phyloP scores from a whole-genome alignment of 1,139 yeast genomes.

The Blastobotrys petasosporus region DNA sequence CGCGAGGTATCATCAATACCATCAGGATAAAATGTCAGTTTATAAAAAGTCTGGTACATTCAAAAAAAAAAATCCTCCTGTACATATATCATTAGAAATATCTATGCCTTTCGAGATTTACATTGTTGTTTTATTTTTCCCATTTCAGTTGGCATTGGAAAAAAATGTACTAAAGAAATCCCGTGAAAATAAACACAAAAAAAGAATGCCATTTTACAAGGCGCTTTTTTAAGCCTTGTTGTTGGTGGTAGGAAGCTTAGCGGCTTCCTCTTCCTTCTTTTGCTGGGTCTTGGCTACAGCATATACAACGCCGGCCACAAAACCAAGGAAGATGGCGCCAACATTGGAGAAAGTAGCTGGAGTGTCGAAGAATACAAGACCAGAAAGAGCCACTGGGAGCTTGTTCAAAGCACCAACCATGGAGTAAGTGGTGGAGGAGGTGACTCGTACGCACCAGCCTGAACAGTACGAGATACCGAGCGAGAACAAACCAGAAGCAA shows the following conservation, averaged over 20 bases:
- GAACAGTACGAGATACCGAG: conserved; percentile 97
- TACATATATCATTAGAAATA: not conserved
- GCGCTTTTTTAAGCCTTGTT: conserved; percentile 18
- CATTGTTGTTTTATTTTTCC: conserved; percentile 1
- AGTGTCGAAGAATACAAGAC: conserved; percentile 88
- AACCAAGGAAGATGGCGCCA: conserved; percentile 84
- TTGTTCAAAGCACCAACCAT: conserved; percentile 99
- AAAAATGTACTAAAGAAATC: not conserved
- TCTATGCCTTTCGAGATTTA: not conserved
- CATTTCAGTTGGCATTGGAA: not conserved
- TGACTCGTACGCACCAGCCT: conserved; percentile 99
- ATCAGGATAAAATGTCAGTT: not conserved
- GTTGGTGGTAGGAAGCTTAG: conserved; percentile 28
- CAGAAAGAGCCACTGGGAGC: conserved; percentile 93
- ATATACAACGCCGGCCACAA: conserved; percentile 89
- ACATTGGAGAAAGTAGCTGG: conserved; percentile 91
- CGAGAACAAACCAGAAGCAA: conserved; percentile 87
- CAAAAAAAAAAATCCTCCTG: not conserved
- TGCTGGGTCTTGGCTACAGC: conserved; percentile 87
- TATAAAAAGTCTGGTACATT: not conserved
- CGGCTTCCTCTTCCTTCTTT: conserved; percentile 41
- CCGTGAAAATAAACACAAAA: too few species aligned
- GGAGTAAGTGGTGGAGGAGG: conserved; percentile 95
- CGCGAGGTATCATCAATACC: conserved; percentile 4
- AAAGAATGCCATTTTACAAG: too few species aligned